Percentiles rank a stretch among this genome's conserved stretches.
phyloP scores from a whole-genome alignment of 1,284 basidiomycete genomes.

The Phylloboletellus chloephorus region DNA sequence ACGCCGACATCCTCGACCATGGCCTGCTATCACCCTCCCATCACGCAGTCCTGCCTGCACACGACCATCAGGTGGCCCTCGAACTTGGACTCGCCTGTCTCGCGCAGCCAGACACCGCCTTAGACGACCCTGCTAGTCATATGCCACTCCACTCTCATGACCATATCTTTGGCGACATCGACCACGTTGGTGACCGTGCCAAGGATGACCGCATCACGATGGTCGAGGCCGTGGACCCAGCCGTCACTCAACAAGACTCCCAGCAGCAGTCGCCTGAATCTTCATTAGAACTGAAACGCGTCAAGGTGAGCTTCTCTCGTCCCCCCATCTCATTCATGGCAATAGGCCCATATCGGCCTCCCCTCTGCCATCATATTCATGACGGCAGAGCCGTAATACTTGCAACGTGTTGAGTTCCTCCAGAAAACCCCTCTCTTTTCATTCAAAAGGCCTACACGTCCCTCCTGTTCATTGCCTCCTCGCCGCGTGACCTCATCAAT shows the following conservation, averaged over 20 bases:
- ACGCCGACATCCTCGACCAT: slow-evolving; percentile 30
- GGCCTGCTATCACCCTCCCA: slow-evolving; percentile 32
- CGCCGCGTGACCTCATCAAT: slow-evolving; percentile 32
- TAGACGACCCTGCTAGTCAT: slow-evolving; percentile 25
- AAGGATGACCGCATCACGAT: slow-evolving; percentile 33
- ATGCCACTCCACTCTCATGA: slow-evolving; percentile 31
- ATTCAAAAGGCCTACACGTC: slow-evolving; percentile 17
- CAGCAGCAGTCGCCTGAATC: slow-evolving; percentile 34
- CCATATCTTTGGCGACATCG: slow-evolving; percentile 33
- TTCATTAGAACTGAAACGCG: slow-evolving; percentile 37
- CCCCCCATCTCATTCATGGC: slow-evolving; percentile 18
- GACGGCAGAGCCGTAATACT: slow-evolving; percentile 16
- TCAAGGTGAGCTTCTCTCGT: slow-evolving; percentile 35
- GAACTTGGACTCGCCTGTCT: slow-evolving; percentile 31
- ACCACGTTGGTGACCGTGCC: slow-evolving; percentile 32
- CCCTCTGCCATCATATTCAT: slow-evolving; percentile 18
- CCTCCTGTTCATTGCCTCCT: slow-evolving; percentile 21
- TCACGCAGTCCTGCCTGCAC: slow-evolving; percentile 26
- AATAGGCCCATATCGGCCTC: slow-evolving; percentile 13
- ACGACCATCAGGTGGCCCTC: slow-evolving; percentile 27
- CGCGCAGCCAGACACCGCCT: slow-evolving; percentile 24
- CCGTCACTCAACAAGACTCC: slow-evolving; percentile 33
- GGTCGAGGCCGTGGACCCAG: slow-evolving; percentile 35
- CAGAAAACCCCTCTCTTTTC: slow-evolving; percentile 11
- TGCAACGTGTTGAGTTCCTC: slow-evolving; percentile 24